Percentiles rank a stretch among this genome's conserved stretches.
Conservation (phyloP, 306 rosid species). For the Corylus avellana region DNA sequence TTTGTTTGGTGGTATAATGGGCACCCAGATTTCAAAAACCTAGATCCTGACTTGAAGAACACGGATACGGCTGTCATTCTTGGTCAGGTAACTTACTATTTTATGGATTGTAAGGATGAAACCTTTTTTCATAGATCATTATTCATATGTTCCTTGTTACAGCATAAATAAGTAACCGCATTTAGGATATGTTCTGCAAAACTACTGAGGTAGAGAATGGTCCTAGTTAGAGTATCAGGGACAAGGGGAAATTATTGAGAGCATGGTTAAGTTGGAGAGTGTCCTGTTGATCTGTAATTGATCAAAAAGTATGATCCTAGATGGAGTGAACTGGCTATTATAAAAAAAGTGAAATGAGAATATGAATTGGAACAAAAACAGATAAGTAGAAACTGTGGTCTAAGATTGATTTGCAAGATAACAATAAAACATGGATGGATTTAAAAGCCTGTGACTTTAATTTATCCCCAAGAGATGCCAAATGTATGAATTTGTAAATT, state of each 20-base stretch:
- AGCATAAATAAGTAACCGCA: background rate
- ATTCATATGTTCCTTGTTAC: background rate
- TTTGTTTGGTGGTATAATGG: slow-evolving; percentile 99
- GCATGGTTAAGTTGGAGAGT: background rate
- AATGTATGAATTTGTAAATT: slow-evolving; percentile 5
- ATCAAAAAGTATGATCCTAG: background rate
- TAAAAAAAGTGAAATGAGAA: background rate
- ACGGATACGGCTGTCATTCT: slow-evolving; percentile 84
- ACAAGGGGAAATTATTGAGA: background rate
- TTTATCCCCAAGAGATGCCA: background rate
- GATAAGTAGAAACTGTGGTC: background rate
- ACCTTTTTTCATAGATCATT: background rate
- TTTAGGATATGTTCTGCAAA: background rate
- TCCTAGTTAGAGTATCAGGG: slow-evolving; percentile 1
- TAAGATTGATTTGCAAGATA: background rate
- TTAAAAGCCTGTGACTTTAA: background rate
- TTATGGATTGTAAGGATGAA: slow-evolving; percentile 6
- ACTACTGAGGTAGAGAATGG: background rate
- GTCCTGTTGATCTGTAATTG: background rate
- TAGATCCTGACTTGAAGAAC: slow-evolving; percentile 71
- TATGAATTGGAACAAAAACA: background rate
- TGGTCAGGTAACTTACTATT: slow-evolving; percentile 70
- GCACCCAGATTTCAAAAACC: slow-evolving; percentile 79
- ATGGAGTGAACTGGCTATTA: background rate
- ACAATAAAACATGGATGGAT: background rate